phyloP scores from a whole-genome alignment of 2,329 filamentous ascomycete species.

The Fusarium lateritium region DNA sequence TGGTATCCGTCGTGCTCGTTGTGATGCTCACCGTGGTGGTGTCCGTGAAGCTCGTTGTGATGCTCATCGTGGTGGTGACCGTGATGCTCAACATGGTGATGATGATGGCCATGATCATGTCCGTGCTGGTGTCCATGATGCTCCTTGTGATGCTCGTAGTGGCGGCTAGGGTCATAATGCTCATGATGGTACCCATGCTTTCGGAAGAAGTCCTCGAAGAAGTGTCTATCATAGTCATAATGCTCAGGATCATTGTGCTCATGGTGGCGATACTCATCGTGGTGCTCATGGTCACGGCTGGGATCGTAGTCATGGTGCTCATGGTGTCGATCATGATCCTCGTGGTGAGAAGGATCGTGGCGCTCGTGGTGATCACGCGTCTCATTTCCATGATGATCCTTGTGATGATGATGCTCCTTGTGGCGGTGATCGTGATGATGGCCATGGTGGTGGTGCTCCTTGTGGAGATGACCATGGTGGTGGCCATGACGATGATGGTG shows the following conservation, averaged over 20 bases:
- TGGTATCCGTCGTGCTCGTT: slow-evolving; percentile 14
- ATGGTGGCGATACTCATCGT: neutral
- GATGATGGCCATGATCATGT: neutral
- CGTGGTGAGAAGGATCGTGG: neutral
- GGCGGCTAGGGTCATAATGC: slow-evolving; percentile 1
- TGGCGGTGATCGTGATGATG: neutral
- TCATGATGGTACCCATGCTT: slow-evolving; percentile 7
- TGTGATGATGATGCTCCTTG: neutral
- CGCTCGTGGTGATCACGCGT: neutral
- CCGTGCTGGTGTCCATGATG: neutral
- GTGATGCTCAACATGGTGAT: neutral
- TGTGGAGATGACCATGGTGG: neutral
- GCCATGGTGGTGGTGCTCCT: slow-evolving; percentile 1
- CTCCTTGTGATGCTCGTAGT: slow-evolving; percentile 1
- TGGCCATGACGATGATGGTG: slow-evolving; percentile 3
- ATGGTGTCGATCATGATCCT: slow-evolving; percentile 1
- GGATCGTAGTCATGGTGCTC: neutral
- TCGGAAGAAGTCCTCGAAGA: slow-evolving; percentile 8
- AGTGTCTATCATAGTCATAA: slow-evolving; percentile 9
- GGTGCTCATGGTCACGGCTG: neutral
- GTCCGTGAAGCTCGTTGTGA: neutral
- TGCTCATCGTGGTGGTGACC: neutral
- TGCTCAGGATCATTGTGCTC: slow-evolving; percentile 2
- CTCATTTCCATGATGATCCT: slow-evolving; percentile 1
- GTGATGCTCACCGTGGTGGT: slow-evolving; percentile 4